Evolutionary conservation across 2,329 filamentous ascomycete genomes (phyloP), one percentile per base, ranked within the genome.

Genomic region (Xylariaceae sp.): DNA sequence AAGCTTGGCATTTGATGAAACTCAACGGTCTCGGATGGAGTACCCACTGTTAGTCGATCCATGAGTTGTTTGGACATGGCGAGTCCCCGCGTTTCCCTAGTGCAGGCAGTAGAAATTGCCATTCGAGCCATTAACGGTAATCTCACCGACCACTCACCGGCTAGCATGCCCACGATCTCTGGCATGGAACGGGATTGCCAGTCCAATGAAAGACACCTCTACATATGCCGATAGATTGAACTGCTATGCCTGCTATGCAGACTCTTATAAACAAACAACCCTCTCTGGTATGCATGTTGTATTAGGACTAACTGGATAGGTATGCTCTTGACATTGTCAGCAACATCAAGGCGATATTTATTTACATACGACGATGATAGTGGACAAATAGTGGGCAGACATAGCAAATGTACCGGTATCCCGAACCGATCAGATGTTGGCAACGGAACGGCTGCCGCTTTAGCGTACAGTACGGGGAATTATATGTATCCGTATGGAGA

Each of bases 371-470:
- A 30, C 23, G 23, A 30, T 30, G 23, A 30, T 30, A 30, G 23
- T 30, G 23, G 23, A 30, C 23, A 30, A 30, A 30, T 30, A 30
- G 23, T 30, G 23, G 23, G 23, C 23, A 30, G 4, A 30, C 4
- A 4, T 30, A 30, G 23, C 23, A 30, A 30, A 30, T 42, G 37
- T 44, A 15, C 34, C 44, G 55, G 11, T 51, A 39, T 47, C 11
- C n/a, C 39, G 13, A 13, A 5, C 34, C 13, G 30, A 7, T 35
- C 9, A 47, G n/a, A 47, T 47, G 55, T 55, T 55, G 23, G 42
- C 17, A 56, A 59, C 35, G 52, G 52, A 61, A 55, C 5, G 7
- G 13, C 37, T 42, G 37, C 37, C 37, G 37, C 37, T 42, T 30
- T 30, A 30, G 23, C 23, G 23, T 30, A 30, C 23, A 30, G 23